These are phyloP conservation scores for Cicer chorassanicum DNA, from an alignment of 306 rosid species.

Conservation along the genomic window DNA sequence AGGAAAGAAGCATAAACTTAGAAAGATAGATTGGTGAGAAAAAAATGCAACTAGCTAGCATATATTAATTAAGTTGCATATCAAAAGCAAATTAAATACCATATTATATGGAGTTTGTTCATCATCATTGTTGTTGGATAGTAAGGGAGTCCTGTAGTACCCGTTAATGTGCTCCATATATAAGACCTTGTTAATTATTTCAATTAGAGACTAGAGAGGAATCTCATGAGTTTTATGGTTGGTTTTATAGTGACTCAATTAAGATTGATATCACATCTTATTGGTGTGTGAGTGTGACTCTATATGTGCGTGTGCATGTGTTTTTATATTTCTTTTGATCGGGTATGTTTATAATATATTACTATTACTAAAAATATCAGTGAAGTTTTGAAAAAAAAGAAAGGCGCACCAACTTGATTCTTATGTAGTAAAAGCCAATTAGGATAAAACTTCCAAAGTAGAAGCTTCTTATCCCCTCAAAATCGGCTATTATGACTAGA, in stretches of 20 bases:
- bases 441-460: constrained; percentile 12
- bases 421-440: background rate
- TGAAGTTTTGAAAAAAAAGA: background rate
- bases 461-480: constrained; percentile 29
- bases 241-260: background rate
- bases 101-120: constrained; percentile 13
- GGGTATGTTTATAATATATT: background rate
- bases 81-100: background rate
- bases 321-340: background rate
- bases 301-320: background rate
- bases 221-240: constrained; percentile 12
- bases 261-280: background rate
- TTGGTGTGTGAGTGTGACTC: constrained; percentile 7
- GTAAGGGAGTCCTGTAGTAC: background rate
- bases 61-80: background rate
- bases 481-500: background rate
- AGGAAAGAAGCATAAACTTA: background rate
- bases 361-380: background rate
- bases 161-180: background rate
- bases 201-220: constrained; percentile 8
- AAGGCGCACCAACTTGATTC: constrained; percentile 16
- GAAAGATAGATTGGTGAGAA: too few species aligned
- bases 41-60: background rate
- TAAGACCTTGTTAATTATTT: background rate
- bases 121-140: constrained; percentile 23